Evolutionary conservation across 805 yeast species (phyloP), one percentile per base, ranked within the genome.

Genomic region (Metschnikowia hibisci): DNA sequence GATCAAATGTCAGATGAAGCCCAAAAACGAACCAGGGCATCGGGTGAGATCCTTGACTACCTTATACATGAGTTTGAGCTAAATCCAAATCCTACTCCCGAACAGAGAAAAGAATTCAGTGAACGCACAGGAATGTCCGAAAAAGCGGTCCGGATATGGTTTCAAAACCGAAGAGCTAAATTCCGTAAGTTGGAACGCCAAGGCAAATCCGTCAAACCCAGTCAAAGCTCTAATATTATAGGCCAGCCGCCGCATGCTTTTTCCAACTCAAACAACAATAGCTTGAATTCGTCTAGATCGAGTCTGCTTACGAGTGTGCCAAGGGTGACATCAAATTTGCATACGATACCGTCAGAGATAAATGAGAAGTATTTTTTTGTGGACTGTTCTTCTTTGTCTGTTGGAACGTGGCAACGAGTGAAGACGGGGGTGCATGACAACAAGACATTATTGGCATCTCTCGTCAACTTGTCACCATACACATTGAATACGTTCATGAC

Each of bases 101-200:
- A 82, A 32, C 76, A 76, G 43, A 69, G 96, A 32, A 82, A 82
- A 55, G 76, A 72, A 25, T 80, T 89, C 30, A 80, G 93, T 31
- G 79, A 75, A 2, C 73, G 74, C 47, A 85, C 95, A 1, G 85
- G 83, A 14, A 82, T 88, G 86, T 78, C 89, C 11, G 96, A 89
- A 54, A 77, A 93, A 48, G 87, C 90, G 11, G 96, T 89, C 2
- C 74, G 96, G 43, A 89, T 89, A 33, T 89, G 96, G 96, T 89
- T 87, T 57, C 97, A 89, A 62, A 88, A 88, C 60, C 70, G 90
- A 54, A 68, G 97, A 49, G 93, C 93, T 15, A 86, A 85, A 59
- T 73, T 80, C 34, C 73, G 89, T 55, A 84, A 84, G 62, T 62
- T 77, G 55, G 85, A 81, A 53, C 73, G 81, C 44, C 63, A 74